Evolutionary conservation across 1,284 basidiomycete species (phyloP), one percentile per base, ranked within the genome.

Genomic region (Boletus calvinii): DNA sequence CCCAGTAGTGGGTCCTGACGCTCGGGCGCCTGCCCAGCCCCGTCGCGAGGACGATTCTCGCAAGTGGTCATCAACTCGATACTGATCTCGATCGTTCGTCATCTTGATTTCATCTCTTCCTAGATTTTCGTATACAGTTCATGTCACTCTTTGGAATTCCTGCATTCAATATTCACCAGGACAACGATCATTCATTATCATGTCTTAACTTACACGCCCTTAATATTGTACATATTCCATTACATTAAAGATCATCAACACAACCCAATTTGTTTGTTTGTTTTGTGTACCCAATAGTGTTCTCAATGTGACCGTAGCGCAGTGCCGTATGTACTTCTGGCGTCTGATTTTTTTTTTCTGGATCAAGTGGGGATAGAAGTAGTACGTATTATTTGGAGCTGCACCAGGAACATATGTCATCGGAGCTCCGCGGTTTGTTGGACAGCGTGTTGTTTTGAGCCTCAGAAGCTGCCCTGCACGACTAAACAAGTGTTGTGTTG

Each of bases 51-150:
- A 63, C 41, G 77, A 77, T 60, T 67, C 70, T 56, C 76, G 75
- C 62, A 78, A 77, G 62, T 81, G 77, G 77, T 56, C 70, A 54
- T 62, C 65, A 59, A 65, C 72, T 61, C 69, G 72, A 59, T 75
- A 74, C 60, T 78, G 68, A 78, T 68, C 63, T 78, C 74, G 64
- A 69, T 70, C 64, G 63, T 71, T 72, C 29, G 53, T 47, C 56
- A 65, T 61, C 59, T 64, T 71, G 67, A 68, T 69, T 70, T 68
- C 68, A 71, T 69, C 60, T 58, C 57, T 62, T 53, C 8, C 56
- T 70, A 62, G 66, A 71, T 69, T 71, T 48, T 65, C 62, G 60
- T 60, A 67, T 58, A 69, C 64, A 61, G 60, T 59, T 64, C 66
- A 67, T 69, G 67, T 67, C 68, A 66, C 53, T 65, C 66, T 62